Conservation (phyloP, 495 filamentous ascomycete species). For the Xylaria venustula region DNA sequence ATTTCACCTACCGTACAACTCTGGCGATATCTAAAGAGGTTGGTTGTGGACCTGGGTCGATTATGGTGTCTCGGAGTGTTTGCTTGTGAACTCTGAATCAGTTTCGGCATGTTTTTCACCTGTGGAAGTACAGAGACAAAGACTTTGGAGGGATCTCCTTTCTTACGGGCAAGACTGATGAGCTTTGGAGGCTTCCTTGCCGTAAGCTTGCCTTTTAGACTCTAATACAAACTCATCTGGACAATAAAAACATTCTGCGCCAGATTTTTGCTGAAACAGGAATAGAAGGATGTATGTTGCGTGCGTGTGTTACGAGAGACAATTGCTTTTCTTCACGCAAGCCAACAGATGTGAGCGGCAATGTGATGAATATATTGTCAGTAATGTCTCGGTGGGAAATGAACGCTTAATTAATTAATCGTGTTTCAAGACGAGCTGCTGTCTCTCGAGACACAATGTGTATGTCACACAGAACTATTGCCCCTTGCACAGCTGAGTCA, state of each 20-base stretch:
- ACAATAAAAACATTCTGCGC: slow-evolving; percentile 36
- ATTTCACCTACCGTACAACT: slow-evolving; percentile 27
- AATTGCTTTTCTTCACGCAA: too few species aligned
- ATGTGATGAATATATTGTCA: too few species aligned
- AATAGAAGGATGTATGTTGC: too few species aligned
- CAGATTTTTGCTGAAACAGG: slow-evolving; percentile 6
- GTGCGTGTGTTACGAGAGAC: background rate
- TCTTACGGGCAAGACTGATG: slow-evolving; percentile 39
- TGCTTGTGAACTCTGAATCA: slow-evolving; percentile 45
- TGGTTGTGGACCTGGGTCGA: slow-evolving; percentile 33
- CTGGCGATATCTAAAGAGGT: slow-evolving; percentile 31
- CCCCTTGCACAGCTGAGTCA: too few species aligned
- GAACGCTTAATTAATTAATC: too few species aligned
- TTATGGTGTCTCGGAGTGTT: slow-evolving; percentile 56
- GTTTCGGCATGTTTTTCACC: slow-evolving; percentile 52
- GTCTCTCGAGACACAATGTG: too few species aligned
- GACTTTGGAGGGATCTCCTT: slow-evolving; percentile 36
- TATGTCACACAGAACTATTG: too few species aligned
- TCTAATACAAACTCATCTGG: slow-evolving; percentile 45
- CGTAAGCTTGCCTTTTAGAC: slow-evolving; percentile 49
- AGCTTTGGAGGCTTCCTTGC: slow-evolving; percentile 45
- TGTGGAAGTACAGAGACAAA: slow-evolving; percentile 43
- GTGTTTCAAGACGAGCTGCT: too few species aligned
- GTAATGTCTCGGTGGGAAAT: too few species aligned
- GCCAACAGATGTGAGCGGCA: too few species aligned